Conservation (phyloP, 306 rosid species). For the Crataegus laevigata region DNA sequence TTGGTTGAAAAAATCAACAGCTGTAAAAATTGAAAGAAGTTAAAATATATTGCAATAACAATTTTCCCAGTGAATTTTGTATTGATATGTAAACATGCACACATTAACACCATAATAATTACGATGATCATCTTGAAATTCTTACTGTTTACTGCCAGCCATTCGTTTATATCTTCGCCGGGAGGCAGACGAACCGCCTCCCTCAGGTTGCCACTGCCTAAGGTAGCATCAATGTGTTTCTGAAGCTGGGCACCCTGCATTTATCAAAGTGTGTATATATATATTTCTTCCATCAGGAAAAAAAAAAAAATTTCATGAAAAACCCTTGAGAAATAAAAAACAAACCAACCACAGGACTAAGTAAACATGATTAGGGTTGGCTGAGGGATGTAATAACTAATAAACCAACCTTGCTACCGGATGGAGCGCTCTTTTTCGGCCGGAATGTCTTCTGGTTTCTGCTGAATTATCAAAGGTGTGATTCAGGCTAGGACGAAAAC, state of each 20-base stretch:
- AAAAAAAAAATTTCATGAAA: not conserved
- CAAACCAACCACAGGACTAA: not conserved
- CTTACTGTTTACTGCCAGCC: conserved; percentile 89
- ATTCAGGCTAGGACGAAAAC: not conserved
- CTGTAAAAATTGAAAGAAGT: conserved; percentile 24
- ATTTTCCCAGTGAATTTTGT: not conserved
- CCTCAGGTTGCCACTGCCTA: conserved; percentile 86
- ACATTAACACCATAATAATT: not conserved
- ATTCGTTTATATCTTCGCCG: conserved; percentile 85
- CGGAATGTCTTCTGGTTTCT: conserved; percentile 85
- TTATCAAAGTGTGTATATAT: not conserved
- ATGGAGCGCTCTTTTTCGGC: conserved; percentile 76
- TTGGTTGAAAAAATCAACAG: conserved; percentile 90
- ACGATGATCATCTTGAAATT: not conserved
- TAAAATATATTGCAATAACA: not conserved
- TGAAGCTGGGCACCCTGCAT: conserved; percentile 84
- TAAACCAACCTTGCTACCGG: conserved; percentile 68
- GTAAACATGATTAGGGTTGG: not conserved
- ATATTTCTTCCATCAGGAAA: not conserved
- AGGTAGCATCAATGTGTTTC: conserved; percentile 75
- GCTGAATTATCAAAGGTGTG: conserved; percentile 16
- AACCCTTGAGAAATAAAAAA: not conserved
- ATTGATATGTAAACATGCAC: not conserved
- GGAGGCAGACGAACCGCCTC: conserved; percentile 86
- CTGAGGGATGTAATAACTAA: not conserved